These are phyloP conservation scores for Globisporangium spiculum DNA, from an alignment of 352 stramenopile species.

Conservation along the genomic window DNA sequence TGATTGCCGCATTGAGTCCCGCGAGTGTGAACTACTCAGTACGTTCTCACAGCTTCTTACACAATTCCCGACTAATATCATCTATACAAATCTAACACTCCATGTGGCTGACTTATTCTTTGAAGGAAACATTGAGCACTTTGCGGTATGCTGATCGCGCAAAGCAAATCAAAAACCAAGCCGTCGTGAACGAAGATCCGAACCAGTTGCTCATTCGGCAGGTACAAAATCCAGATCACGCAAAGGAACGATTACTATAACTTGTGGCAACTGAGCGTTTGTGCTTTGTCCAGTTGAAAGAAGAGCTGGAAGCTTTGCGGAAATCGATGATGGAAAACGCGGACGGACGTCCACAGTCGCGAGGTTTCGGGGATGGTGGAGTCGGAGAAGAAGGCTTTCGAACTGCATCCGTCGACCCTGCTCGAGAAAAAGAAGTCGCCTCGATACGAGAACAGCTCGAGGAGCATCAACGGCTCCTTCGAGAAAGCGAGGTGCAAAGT, in stretches of 20 bases:
- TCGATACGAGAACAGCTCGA: slow-evolving; percentile 72
- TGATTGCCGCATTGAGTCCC: slow-evolving; percentile 88
- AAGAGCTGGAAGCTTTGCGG: slow-evolving; percentile 65
- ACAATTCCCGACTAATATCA: neutral
- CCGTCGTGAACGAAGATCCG: slow-evolving; percentile 90
- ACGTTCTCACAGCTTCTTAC: neutral
- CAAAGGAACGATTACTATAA: too few species aligned
- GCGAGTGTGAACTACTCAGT: slow-evolving; percentile 87
- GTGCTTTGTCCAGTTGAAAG: slow-evolving; percentile 48
- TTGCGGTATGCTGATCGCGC: slow-evolving; percentile 89
- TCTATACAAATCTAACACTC: neutral
- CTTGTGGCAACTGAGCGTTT: neutral
- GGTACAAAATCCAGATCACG: slow-evolving; percentile 20
- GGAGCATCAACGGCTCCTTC: slow-evolving; percentile 69
- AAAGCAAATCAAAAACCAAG: slow-evolving; percentile 94
- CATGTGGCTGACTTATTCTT: neutral
- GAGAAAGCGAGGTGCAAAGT: slow-evolving; percentile 65
- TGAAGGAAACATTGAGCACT: slow-evolving; percentile 88
- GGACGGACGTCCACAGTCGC: slow-evolving; percentile 46
- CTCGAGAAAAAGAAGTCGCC: slow-evolving; percentile 54
- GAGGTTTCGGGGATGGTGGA: slow-evolving; percentile 25
- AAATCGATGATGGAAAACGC: slow-evolving; percentile 74
- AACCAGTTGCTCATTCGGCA: slow-evolving; percentile 85
- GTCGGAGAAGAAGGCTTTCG: slow-evolving; percentile 21
- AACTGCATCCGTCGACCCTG: slow-evolving; percentile 32